Conservation (phyloP, 23 red algal species). For the Gracilaria caudata region DNA sequence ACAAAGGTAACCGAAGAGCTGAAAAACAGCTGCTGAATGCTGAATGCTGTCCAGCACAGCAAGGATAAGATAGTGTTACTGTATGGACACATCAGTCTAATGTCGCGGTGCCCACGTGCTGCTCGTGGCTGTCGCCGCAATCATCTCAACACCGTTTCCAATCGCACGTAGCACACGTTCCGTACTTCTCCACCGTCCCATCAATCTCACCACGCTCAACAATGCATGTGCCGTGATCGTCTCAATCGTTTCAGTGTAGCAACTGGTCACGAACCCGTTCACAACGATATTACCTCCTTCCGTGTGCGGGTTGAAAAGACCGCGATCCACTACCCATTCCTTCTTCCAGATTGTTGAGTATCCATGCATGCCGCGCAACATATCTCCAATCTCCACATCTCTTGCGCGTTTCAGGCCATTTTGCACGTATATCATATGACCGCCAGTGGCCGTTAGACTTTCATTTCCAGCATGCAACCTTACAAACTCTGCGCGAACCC, state of each 20-base stretch:
- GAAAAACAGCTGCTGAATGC: no score
- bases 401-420: background rate
- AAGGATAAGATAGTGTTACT: no score
- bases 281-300: conserved; percentile 39
- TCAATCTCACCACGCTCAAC: conserved; percentile 11
- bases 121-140: background rate
- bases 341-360: conserved; percentile 8
- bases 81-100: no score
- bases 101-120: background rate
- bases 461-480: conserved; percentile 10
- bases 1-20: background rate
- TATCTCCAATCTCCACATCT: conserved; percentile 42
- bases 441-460: conserved; percentile 38
- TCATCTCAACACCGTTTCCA: background rate
- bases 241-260: conserved; percentile 47
- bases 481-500: conserved; percentile 41
- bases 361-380: background rate
- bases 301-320: conserved; percentile 57
- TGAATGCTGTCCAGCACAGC: background rate
- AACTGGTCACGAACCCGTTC: conserved; percentile 42
- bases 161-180: background rate
- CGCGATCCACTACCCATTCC: conserved; percentile 21
- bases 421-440: conserved; percentile 58
- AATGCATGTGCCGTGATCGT: conserved; percentile 16
- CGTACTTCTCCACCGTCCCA: conserved; percentile 7